A percentile compares a stretch with the other conserved stretches of the same genome.
Conservation (phyloP, 192 early-diverging fungal genomes). For the Coemansia sp. region DNA sequence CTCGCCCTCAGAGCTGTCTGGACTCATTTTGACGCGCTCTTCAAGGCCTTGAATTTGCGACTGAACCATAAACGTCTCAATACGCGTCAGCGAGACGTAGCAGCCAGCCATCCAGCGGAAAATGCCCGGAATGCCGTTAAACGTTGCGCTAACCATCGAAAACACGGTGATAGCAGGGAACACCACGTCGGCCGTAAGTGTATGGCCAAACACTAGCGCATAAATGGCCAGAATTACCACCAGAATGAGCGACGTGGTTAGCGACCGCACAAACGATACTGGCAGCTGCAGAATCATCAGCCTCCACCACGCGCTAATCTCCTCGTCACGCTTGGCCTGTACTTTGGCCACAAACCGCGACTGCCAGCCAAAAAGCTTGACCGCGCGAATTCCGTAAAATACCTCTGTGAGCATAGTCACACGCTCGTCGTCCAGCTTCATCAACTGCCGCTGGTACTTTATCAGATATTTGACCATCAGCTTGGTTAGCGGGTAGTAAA, state of each 20-base stretch:
- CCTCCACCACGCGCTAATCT: conserved; percentile 58
- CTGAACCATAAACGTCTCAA: conserved; percentile 76
- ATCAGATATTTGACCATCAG: conserved; percentile 57
- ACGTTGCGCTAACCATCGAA: conserved; percentile 64
- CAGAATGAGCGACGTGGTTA: conserved; percentile 61
- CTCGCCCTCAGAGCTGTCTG: neutral
- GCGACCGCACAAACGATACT: conserved; percentile 49
- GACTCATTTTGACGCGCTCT: conserved; percentile 25
- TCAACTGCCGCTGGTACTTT: conserved; percentile 58
- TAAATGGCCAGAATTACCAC: conserved; percentile 63
- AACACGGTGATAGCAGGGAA: conserved; percentile 76
- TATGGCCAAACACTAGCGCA: conserved; percentile 56
- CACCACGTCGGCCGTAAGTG: conserved; percentile 63
- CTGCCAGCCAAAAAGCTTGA: conserved; percentile 93
- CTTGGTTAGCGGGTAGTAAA: conserved; percentile 62
- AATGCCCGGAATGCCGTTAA: conserved; percentile 62
- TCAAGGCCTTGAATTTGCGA: conserved; percentile 62
- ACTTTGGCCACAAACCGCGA: conserved; percentile 69
- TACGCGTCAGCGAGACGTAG: conserved; percentile 66
- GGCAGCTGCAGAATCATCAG: conserved; percentile 61
- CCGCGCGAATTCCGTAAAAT: conserved; percentile 85
- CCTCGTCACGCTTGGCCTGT: conserved; percentile 60
- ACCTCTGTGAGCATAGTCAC: conserved; percentile 82
- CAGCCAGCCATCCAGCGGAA: conserved; percentile 61
- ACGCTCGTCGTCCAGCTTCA: conserved; percentile 69